Evolutionary conservation across 805 yeast genomes (phyloP).

Genomic region (Myxozyma melibiosi): DNA sequence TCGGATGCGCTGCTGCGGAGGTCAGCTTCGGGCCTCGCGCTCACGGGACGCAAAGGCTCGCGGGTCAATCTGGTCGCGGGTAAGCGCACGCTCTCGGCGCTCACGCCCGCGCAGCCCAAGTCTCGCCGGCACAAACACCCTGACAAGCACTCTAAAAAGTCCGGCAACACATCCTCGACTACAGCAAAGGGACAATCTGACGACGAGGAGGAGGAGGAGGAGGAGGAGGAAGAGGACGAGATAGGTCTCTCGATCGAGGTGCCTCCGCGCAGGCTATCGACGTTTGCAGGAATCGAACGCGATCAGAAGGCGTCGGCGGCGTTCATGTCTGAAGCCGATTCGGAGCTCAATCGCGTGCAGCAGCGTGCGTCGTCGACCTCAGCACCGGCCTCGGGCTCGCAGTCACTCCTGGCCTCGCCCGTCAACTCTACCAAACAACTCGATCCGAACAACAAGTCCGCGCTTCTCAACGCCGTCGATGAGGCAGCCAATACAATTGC

Average conservation of each 20-base stretch:
- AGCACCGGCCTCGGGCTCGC: slow-evolving; percentile 29
- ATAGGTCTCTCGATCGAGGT: slow-evolving; percentile 27
- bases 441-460: background rate
- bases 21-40: slow-evolving; percentile 12
- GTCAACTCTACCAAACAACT: background rate
- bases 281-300: background rate
- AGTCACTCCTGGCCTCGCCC: slow-evolving; percentile 26
- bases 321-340: slow-evolving; percentile 10
- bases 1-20: slow-evolving; percentile 24
- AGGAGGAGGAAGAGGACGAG: slow-evolving; percentile 25
- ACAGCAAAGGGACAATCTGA: background rate
- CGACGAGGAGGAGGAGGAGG: slow-evolving; percentile 14
- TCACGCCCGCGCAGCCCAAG: slow-evolving; percentile 1
- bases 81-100: slow-evolving; percentile 20
- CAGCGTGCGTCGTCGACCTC: slow-evolving; percentile 26
- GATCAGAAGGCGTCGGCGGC: slow-evolving; percentile 9
- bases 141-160: background rate
- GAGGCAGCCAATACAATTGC: slow-evolving; percentile 7
- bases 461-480: background rate
- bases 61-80: slow-evolving; percentile 17
- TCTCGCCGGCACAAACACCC: background rate
- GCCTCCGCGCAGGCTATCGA: slow-evolving; percentile 10
- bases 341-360: slow-evolving; percentile 6
- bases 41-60: slow-evolving; percentile 26
- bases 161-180: background rate